phyloP scores from a whole-genome alignment of 2,329 filamentous ascomycete species.

The Claviceps fusiformis region DNA sequence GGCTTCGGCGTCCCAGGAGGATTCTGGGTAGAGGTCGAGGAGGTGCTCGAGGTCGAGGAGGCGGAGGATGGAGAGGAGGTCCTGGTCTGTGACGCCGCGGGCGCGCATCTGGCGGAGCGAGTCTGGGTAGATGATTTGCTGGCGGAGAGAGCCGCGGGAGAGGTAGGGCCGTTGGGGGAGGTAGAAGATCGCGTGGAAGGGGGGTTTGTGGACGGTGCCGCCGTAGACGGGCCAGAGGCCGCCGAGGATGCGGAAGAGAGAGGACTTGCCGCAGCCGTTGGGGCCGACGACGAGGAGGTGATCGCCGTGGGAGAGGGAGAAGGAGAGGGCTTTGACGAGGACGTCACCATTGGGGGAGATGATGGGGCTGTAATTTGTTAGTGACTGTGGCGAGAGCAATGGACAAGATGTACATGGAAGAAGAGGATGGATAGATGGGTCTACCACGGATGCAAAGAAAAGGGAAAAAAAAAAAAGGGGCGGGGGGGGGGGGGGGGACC shows the following conservation, averaged over 20 bases:
- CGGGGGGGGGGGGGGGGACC: slow-evolving; percentile 12
- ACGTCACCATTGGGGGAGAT: slow-evolving; percentile 95
- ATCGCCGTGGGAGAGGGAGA: slow-evolving; percentile 72
- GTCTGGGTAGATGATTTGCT: slow-evolving; percentile 96
- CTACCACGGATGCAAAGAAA: too few relatives aligned
- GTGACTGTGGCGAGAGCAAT: too few relatives aligned
- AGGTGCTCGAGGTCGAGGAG: slow-evolving; percentile 75
- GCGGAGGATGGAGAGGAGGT: slow-evolving; percentile 63
- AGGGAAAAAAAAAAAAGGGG: neutral
- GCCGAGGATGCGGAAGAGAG: slow-evolving; percentile 88
- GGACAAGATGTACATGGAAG: neutral
- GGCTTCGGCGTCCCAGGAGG: slow-evolving; percentile 81
- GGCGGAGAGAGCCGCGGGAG: slow-evolving; percentile 77
- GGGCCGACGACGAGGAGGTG: slow-evolving; percentile 91
- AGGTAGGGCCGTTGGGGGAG: slow-evolving; percentile 94
- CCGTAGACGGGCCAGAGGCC: slow-evolving; percentile 97
- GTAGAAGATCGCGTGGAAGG: slow-evolving; percentile 91
- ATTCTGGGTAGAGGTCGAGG: slow-evolving; percentile 55
- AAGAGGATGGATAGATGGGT: too few relatives aligned
- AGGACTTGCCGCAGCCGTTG: slow-evolving; percentile 95
- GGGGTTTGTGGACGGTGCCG: slow-evolving; percentile 80
- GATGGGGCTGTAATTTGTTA: slow-evolving; percentile 55
- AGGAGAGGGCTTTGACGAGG: slow-evolving; percentile 71
- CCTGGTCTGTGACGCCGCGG: slow-evolving; percentile 68
- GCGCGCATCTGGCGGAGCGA: slow-evolving; percentile 74